These are phyloP conservation scores for Monilinia fructigena DNA, from an alignment of 2,329 filamentous ascomycete species.

Conservation along the genomic window DNA sequence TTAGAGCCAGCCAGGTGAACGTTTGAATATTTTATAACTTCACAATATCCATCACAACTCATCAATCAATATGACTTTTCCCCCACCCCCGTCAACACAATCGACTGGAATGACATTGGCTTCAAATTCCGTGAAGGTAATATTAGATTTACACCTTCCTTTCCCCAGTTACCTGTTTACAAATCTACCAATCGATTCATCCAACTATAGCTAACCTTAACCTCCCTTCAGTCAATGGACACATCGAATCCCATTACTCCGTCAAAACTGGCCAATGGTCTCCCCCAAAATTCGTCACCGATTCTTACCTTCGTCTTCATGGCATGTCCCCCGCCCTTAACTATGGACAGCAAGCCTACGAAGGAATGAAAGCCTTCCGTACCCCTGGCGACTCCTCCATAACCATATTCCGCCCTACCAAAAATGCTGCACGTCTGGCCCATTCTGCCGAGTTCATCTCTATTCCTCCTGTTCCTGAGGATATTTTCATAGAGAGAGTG, in stretches of 20 bases:
- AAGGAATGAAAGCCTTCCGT: conserved; percentile 97
- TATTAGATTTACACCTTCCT: conserved; percentile 30
- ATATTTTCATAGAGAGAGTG: conserved; percentile 73
- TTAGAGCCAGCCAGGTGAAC: too few species aligned
- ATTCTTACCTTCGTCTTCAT: conserved; percentile 84
- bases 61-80: conserved; percentile 53
- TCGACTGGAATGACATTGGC: conserved; percentile 90
- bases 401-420: conserved; percentile 81
- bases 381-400: conserved; percentile 64
- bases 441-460: conserved; percentile 81
- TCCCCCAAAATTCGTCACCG: conserved; percentile 72
- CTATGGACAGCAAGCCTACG: conserved; percentile 97
- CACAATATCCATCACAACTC: too few species aligned
- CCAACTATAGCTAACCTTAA: conserved; percentile 13
- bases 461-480: conserved; percentile 74
- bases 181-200: not conserved
- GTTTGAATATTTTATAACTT: too few species aligned
- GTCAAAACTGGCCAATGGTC: conserved; percentile 74
- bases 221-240: conserved; percentile 73
- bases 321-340: conserved; percentile 95
- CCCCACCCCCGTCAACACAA: conserved; percentile 76
- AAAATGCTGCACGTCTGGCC: conserved; percentile 82
- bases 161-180: not conserved
- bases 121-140: conserved; percentile 88
- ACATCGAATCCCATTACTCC: conserved; percentile 85